Evolutionary conservation across 179 eudicot species (phyloP), one percentile per base, ranked within the genome.

Genomic region (Spinacia oleracea): DNA sequence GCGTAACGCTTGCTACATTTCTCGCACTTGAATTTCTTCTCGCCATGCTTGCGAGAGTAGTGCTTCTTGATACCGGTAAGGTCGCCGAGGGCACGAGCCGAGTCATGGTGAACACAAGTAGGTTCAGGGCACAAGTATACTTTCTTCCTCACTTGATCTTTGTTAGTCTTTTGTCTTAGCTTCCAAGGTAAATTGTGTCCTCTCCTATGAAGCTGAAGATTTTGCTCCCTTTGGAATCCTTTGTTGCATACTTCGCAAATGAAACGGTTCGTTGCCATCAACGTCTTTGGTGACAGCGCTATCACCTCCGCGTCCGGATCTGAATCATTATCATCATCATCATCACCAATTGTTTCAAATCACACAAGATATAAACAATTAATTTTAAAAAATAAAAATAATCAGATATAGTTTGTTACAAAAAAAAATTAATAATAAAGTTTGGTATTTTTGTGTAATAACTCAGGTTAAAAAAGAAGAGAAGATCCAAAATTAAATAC

Each of bases 261-360:
- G 81, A 85, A 85, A 9, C 85, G 74, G 58, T 85, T 85, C 2
- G 87, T 85, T 0, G 87, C 87, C 85, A 85, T 85, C 62, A 85
- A 75, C 2, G 85, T 82, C 81, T 79, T 85, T 2, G 87, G 87
- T 7, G 87, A 82, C 18, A 85, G 15, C 0, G 87, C 87, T 65
- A 85, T 82, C 73, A 85, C 85, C 73, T 85, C 87, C 0, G 87
- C 87, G 69, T 82, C 87, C 60, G 87, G 87, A 82, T 85, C 87
- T 84, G 76, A 6, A 32, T 65, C 51, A 46, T 16, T 3, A 46
- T 46, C 16, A 48, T 48, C 0, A 48, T 14, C 3, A 15, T 46
- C 14, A 8, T 46, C 15, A 46, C 11, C 3, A 3, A 38, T 38
- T 3, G 40, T 2, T 1, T 38, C 4, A 38, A 38, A 38, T 38